Conservation (phyloP, 331 rosid species). For the Ulmus americana region DNA sequence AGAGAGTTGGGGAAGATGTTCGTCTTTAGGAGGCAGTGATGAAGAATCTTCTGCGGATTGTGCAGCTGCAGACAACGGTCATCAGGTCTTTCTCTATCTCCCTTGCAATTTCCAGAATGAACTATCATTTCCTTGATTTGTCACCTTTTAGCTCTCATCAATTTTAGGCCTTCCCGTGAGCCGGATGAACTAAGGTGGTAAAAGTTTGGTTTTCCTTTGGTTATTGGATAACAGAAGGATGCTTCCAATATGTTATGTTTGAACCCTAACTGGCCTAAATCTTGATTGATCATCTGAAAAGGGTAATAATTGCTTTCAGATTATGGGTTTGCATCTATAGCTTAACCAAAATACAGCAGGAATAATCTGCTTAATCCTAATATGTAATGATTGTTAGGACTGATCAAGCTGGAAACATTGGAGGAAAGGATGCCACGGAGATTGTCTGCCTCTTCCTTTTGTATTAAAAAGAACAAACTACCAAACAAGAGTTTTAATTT, state of each 20-base stretch:
- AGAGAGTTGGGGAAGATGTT: slow-evolving; percentile 99
- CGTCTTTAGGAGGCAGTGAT: slow-evolving; percentile 93
- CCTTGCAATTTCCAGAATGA: background rate
- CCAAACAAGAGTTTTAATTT: no score
- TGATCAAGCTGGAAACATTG: no score
- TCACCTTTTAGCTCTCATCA: background rate
- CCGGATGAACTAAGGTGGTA: background rate
- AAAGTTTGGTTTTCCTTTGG: background rate
- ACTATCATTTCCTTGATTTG: background rate
- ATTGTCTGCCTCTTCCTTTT: no score
- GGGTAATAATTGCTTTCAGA: no score
- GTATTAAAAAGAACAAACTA: no score
- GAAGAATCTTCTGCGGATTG: slow-evolving; percentile 70
- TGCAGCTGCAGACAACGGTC: slow-evolving; percentile 42
- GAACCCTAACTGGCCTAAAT: background rate
- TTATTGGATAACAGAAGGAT: background rate
- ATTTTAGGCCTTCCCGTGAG: background rate
- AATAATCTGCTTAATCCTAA: no score
- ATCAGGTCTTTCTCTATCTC: slow-evolving; percentile 51
- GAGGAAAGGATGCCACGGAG: no score
- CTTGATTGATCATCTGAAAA: no score
- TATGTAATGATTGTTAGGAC: no score
- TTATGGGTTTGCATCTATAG: no score
- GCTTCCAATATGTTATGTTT: background rate
- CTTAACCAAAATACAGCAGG: no score